These are phyloP conservation scores for Penicillium paxilli DNA, from an alignment of 495 filamentous ascomycete genomes.

Conservation along the genomic window DNA sequence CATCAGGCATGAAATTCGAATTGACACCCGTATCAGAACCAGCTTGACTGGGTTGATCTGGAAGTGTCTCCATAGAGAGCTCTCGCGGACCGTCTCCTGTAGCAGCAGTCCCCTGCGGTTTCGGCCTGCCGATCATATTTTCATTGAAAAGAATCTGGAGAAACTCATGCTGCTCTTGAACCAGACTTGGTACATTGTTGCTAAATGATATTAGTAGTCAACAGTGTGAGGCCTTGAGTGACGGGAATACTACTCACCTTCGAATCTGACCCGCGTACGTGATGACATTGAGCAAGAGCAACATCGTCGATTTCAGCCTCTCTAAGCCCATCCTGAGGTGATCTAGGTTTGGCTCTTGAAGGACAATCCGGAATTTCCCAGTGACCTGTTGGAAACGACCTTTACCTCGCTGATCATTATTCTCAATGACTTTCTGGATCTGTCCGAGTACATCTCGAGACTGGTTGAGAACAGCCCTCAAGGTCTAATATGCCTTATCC, in stretches of 20 bases:
- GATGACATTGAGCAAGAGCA: conserved; percentile 38
- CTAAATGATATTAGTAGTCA: not conserved
- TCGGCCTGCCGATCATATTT: not conserved
- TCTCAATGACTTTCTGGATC: conserved; percentile 24
- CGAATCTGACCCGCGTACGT: conserved; percentile 31
- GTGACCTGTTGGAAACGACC: conserved; percentile 7
- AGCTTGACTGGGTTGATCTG: too few species aligned
- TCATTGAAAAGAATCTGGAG: conserved; percentile 5
- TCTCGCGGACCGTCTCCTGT: not conserved
- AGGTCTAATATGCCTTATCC: conserved; percentile 21
- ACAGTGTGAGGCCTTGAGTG: too few species aligned
- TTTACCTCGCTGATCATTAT: conserved; percentile 5
- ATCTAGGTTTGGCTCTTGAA: conserved; percentile 26
- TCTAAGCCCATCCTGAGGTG: conserved; percentile 30
- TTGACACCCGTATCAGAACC: too few species aligned
- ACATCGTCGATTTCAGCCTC: conserved; percentile 35
- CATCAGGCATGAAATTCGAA: too few species aligned
- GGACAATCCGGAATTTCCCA: conserved; percentile 17
- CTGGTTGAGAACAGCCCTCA: conserved; percentile 18
- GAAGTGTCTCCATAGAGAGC: not conserved
- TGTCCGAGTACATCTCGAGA: conserved; percentile 28
- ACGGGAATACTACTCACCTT: conserved; percentile 9
- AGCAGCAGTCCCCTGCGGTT: not conserved
- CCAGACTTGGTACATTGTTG: not conserved
- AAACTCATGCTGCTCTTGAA: conserved; percentile 10